phyloP scores from a whole-genome alignment of 1,139 yeast species.

The Kodamaea ohmeri region DNA sequence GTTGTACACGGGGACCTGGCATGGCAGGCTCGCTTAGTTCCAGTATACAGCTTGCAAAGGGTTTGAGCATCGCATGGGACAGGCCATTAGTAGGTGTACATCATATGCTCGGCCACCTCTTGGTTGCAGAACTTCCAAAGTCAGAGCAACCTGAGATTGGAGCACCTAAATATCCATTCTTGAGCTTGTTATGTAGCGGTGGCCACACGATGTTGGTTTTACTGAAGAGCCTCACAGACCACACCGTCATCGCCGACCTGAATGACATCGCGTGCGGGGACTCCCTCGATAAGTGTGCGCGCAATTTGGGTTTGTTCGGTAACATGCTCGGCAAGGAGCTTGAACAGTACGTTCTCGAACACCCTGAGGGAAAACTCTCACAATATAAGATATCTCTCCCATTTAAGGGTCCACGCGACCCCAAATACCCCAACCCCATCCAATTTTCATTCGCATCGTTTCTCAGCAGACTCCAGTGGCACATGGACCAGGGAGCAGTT shows the following conservation, averaged over 20 bases:
- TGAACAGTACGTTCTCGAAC: conserved; percentile 52
- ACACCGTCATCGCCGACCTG: conserved; percentile 71
- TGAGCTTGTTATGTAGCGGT: conserved; percentile 82
- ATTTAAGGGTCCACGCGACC: conserved; percentile 32
- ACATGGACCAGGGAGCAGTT: conserved; percentile 14
- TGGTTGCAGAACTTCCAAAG: conserved; percentile 59
- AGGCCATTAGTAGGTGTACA: conserved; percentile 86
- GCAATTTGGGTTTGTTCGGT: conserved; percentile 76
- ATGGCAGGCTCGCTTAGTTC: conserved; percentile 87
- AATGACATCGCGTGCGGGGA: conserved; percentile 93
- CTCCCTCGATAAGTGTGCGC: conserved; percentile 87
- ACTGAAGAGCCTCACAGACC: conserved; percentile 58
- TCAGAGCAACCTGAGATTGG: conserved; percentile 30
- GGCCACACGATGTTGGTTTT: conserved; percentile 91
- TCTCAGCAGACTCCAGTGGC: conserved; percentile 51
- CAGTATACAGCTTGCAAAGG: conserved; percentile 83
- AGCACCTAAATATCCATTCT: conserved; percentile 68
- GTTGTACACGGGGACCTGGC: conserved; percentile 97
- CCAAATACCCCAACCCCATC: conserved; percentile 28
- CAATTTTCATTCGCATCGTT: conserved; percentile 81
- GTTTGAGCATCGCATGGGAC: conserved; percentile 73
- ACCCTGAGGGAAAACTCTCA: conserved; percentile 30
- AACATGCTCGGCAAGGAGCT: conserved; percentile 83
- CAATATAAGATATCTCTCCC: conserved; percentile 29
- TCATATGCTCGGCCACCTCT: conserved; percentile 91